Percentiles rank a stretch among this genome's conserved stretches.
Evolutionary conservation across 2,329 filamentous ascomycete species (phyloP).

Genomic region (Ustulina deusta): DNA sequence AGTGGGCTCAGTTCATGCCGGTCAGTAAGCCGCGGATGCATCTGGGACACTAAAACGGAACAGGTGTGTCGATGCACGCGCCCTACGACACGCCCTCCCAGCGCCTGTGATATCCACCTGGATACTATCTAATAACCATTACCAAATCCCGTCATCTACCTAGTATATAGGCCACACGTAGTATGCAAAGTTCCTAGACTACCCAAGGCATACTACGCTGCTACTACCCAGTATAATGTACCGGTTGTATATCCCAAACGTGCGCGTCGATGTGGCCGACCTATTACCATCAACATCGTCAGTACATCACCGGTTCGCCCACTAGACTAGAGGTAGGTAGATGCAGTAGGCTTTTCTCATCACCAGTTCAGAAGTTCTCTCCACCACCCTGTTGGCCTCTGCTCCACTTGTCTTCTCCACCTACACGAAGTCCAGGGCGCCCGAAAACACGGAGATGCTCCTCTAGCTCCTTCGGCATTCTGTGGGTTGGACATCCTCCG

Average conservation of each 20-base stretch:
- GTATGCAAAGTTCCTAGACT: too few species aligned
- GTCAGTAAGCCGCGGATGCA: background rate
- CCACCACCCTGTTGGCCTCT: background rate
- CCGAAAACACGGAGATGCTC: slow-evolving; percentile 14
- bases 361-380: slow-evolving; percentile 2
- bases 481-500: slow-evolving; percentile 23
- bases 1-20: background rate
- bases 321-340: background rate
- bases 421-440: background rate
- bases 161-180: too few species aligned
- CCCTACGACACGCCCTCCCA: slow-evolving; percentile 9
- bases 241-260: too few species aligned
- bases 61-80: slow-evolving; percentile 20
- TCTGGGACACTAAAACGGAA: background rate
- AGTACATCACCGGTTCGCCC: background rate
- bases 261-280: background rate
- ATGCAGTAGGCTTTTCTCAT: slow-evolving; percentile 12
- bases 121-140: too few species aligned
- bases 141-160: too few species aligned
- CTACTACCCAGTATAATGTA: too few species aligned
- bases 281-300: background rate
- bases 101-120: background rate
- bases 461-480: slow-evolving; percentile 22
- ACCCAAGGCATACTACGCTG: too few species aligned
- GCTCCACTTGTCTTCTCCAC: slow-evolving; percentile 17